Percentiles rank a stretch among this genome's conserved stretches.
Evolutionary conservation across 1,284 basidiomycete species (phyloP).

Genomic region (Rhizopogon hawkerae): DNA sequence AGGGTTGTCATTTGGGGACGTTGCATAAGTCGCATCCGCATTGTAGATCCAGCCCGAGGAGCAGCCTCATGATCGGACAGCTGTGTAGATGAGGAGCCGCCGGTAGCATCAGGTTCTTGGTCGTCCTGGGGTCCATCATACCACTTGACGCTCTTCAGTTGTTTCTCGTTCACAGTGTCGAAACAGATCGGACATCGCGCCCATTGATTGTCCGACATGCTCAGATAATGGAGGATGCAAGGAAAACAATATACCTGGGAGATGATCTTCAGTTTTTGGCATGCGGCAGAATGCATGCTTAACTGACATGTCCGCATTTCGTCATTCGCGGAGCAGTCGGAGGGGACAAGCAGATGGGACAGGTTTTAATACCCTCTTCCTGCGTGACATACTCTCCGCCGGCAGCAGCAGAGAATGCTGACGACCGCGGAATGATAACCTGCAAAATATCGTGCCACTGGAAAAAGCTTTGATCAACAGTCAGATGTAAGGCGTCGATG

Average conservation of each 20-base stretch:
- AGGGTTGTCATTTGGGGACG: constrained; percentile 92
- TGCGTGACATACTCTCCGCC: constrained; percentile 30
- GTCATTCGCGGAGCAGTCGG: constrained; percentile 95
- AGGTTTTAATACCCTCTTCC: constrained; percentile 63
- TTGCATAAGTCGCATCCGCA: constrained; percentile 87
- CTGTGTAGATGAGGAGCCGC: constrained; percentile 38
- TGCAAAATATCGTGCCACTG: constrained; percentile 97
- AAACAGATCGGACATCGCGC: constrained; percentile 93
- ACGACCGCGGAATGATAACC: constrained; percentile 81
- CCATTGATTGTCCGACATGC: constrained; percentile 78
- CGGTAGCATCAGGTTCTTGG: constrained; percentile 27
- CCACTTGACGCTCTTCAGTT: constrained; percentile 91
- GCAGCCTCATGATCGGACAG: constrained; percentile 20
- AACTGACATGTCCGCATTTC: constrained; percentile 90
- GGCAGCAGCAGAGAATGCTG: constrained; percentile 47
- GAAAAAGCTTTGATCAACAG: constrained; percentile 56
- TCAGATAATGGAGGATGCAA: constrained; percentile 89
- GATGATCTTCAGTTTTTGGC: constrained; percentile 10
- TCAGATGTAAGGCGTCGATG: constrained; percentile 2
- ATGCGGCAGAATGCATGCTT: constrained; percentile 10
- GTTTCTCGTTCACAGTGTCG: constrained; percentile 84
- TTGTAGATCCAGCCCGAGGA: constrained; percentile 43
- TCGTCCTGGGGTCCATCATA: constrained; percentile 47
- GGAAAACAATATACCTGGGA: constrained; percentile 79
- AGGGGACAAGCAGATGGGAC: constrained; percentile 91